Conservation (phyloP, 495 filamentous ascomycete genomes). For the Physcia stellaris region DNA sequence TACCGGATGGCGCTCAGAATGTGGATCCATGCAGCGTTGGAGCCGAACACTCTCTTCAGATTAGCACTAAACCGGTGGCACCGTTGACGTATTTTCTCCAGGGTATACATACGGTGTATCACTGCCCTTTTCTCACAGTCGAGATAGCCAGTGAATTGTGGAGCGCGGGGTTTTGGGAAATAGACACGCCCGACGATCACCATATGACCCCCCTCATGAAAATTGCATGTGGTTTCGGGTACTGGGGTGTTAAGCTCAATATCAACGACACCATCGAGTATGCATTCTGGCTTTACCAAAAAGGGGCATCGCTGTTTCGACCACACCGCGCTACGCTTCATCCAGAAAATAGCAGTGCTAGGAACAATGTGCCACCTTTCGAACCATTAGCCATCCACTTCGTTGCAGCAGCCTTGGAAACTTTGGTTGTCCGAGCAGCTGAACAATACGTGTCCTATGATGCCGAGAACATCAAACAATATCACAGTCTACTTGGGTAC, state of each 20-base stretch:
- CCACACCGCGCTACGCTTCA: background rate
- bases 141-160: background rate
- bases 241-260: background rate
- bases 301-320: background rate
- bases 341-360: background rate
- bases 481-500: too few relatives aligned
- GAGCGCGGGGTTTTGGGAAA: background rate
- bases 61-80: background rate
- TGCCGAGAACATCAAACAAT: too few relatives aligned
- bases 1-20: background rate
- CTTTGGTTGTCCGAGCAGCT: background rate
- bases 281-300: background rate
- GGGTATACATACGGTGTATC: background rate
- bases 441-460: too few relatives aligned
- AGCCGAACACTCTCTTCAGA: background rate
- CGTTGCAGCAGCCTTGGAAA: background rate
- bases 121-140: background rate
- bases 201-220: background rate
- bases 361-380: background rate
- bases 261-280: background rate
- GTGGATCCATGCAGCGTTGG: background rate
- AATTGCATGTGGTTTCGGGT: too few relatives aligned
- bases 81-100: background rate
- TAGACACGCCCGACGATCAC: background rate
- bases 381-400: background rate